phyloP scores from a whole-genome alignment of 495 filamentous ascomycete genomes.

The Hypoxylon crocopeplum region DNA sequence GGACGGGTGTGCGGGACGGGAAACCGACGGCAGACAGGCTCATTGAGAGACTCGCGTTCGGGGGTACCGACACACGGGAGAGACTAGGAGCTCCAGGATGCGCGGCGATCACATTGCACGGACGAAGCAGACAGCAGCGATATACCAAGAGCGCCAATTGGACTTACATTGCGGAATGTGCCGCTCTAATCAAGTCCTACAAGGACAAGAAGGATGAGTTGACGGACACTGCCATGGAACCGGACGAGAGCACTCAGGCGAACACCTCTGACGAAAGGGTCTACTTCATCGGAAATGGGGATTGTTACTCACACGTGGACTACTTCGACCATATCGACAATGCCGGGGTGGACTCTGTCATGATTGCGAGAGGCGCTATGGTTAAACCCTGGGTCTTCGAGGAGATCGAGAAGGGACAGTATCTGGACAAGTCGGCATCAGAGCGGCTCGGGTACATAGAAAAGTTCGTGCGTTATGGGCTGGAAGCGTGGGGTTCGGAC shows the following conservation, averaged over 20 bases:
- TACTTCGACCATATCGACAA: slow-evolving; percentile 80
- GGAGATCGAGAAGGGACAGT: slow-evolving; percentile 89
- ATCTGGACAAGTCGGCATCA: slow-evolving; percentile 88
- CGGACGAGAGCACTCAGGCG: slow-evolving; percentile 68
- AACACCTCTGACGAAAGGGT: slow-evolving; percentile 64
- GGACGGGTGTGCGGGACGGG: slow-evolving; percentile 85
- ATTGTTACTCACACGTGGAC: slow-evolving; percentile 91
- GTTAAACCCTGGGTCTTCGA: slow-evolving; percentile 99
- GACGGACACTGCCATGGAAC: slow-evolving; percentile 77
- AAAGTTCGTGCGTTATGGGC: slow-evolving; percentile 86
- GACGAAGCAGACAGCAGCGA: slow-evolving; percentile 89
- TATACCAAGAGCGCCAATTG: slow-evolving; percentile 91
- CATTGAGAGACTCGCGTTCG: slow-evolving; percentile 81
- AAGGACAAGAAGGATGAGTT: slow-evolving; percentile 67
- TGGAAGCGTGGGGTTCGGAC: slow-evolving; percentile 94
- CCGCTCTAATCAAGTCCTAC: slow-evolving; percentile 79
- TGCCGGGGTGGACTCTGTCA: slow-evolving; percentile 82
- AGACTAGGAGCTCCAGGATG: slow-evolving; percentile 74
- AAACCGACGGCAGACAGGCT: slow-evolving; percentile 81
- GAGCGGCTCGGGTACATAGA: slow-evolving; percentile 87
- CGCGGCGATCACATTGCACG: slow-evolving; percentile 93
- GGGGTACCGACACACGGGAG: slow-evolving; percentile 69
- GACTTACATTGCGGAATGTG: slow-evolving; percentile 89
- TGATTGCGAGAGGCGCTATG: slow-evolving; percentile 89
- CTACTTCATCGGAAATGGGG: slow-evolving; percentile 95